Percentiles rank a stretch among this genome's conserved stretches.
phyloP scores from a whole-genome alignment of 208 protist genomes.

The Leishmania braziliensis region DNA sequence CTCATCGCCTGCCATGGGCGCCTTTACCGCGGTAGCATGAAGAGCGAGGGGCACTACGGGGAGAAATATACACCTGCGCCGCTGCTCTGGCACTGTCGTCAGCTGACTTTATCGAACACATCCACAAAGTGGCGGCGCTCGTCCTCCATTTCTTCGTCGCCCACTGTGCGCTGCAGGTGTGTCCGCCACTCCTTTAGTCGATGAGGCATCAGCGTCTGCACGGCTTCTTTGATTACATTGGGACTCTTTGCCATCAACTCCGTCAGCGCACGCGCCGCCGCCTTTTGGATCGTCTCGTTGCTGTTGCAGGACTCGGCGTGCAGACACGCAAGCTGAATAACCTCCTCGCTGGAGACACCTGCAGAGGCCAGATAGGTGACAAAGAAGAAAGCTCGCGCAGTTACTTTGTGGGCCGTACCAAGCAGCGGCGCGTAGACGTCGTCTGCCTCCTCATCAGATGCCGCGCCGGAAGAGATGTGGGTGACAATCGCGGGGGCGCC shows the following conservation, averaged over 20 bases:
- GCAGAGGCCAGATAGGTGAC: constrained; percentile 50
- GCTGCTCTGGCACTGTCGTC: neutral
- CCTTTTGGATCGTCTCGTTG: constrained; percentile 44
- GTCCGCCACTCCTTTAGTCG: constrained; percentile 40
- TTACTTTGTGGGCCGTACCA: constrained; percentile 35
- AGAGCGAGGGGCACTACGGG: too few species aligned
- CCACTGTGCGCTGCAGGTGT: constrained; percentile 29
- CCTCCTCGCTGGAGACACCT: constrained; percentile 36
- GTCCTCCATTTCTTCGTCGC: constrained; percentile 4
- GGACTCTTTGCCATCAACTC: constrained; percentile 36
- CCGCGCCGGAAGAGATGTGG: neutral
- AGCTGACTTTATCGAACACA: constrained; percentile 1
- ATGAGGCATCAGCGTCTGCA: constrained; percentile 38
- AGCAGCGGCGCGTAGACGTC: constrained; percentile 5
- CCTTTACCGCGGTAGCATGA: too few species aligned
- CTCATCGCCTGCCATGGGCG: too few species aligned
- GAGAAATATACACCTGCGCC: too few species aligned
- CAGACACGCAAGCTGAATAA: constrained; percentile 33
- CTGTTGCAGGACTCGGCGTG: constrained; percentile 16
- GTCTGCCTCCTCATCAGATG: neutral
- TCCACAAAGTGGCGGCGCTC: constrained; percentile 25
- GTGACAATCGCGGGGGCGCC: neutral
- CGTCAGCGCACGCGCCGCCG: constrained; percentile 41
- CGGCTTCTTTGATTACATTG: constrained; percentile 24
- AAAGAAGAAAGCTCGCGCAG: constrained; percentile 52